Conservation (phyloP, 768 basidiomycete species). For the Hericium erinaceus region DNA sequence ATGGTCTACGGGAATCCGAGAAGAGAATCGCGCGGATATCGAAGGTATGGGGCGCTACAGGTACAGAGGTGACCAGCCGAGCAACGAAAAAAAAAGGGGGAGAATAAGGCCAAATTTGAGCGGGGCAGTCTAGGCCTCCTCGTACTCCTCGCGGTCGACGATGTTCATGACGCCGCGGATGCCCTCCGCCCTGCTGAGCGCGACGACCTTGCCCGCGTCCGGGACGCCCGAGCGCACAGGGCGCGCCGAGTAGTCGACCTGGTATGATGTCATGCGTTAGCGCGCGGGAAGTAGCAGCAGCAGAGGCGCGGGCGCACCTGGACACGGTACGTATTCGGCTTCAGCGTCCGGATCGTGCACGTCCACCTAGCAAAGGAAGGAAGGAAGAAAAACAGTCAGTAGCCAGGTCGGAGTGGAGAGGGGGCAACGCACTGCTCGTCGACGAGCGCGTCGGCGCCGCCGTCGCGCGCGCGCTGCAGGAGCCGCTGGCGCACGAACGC, state of each 20-base stretch:
- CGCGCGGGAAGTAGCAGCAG: not conserved
- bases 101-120: not conserved
- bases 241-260: slow-evolving; percentile 58
- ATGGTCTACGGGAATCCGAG: not conserved
- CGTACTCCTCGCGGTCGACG: slow-evolving; percentile 27
- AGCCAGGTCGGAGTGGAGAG: not conserved
- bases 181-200: slow-evolving; percentile 47
- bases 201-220: slow-evolving; percentile 57
- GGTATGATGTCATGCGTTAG: not conserved
- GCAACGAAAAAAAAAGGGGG: too few relatives aligned
- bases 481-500: slow-evolving; percentile 5
- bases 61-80: not conserved
- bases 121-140: not conserved
- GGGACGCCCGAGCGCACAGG: slow-evolving; percentile 41
- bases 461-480: not conserved
- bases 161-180: slow-evolving; percentile 76
- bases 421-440: not conserved
- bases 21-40: not conserved
- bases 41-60: not conserved
- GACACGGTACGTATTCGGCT: slow-evolving; percentile 28
- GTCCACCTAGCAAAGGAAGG: slow-evolving; percentile 40
- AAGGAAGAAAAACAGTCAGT: not conserved
- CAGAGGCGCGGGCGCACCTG: slow-evolving; percentile 31
- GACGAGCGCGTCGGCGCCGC: not conserved
- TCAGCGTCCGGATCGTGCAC: slow-evolving; percentile 48